Conservation (phyloP, 116 monocot species). For the Trichopus zeylanicus region DNA sequence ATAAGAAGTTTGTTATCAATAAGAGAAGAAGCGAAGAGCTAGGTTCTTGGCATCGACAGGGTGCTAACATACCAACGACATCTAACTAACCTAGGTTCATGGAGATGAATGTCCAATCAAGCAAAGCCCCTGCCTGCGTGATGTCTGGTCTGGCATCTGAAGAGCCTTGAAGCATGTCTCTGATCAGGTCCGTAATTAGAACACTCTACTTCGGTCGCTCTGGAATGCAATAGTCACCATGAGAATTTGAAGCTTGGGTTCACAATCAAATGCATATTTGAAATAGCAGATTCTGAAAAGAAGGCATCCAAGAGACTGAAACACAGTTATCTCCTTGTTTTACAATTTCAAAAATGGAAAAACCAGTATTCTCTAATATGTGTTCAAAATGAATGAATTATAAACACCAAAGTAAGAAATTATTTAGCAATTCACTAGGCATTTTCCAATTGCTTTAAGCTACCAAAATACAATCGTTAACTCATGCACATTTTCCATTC, state of each 20-base stretch:
- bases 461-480: too few species aligned
- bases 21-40: not conserved
- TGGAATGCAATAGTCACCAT: slow-evolving; percentile 94
- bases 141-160: slow-evolving; percentile 93
- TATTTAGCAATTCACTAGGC: too few species aligned
- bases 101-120: slow-evolving; percentile 92
- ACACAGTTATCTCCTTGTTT: not conserved
- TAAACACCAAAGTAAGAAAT: too few species aligned
- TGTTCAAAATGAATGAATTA: too few species aligned
- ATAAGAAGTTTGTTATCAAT: not conserved
- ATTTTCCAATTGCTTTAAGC: too few species aligned
- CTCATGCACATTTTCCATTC: too few species aligned
- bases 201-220: slow-evolving; percentile 77
- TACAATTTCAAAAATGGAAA: not conserved
- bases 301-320: slow-evolving; percentile 95
- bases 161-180: slow-evolving; percentile 80
- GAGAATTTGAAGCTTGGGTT: slow-evolving; percentile 91
- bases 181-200: slow-evolving; percentile 62
- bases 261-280: slow-evolving; percentile 97
- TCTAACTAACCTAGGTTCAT: slow-evolving; percentile 86
- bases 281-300: slow-evolving; percentile 87
- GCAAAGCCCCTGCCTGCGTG: slow-evolving; percentile 98
- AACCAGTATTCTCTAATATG: too few species aligned
- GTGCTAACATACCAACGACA: slow-evolving; percentile 43
- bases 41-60: slow-evolving; percentile 17